phyloP scores from a whole-genome alignment of 805 yeast genomes.

The Candida tibetensis region DNA sequence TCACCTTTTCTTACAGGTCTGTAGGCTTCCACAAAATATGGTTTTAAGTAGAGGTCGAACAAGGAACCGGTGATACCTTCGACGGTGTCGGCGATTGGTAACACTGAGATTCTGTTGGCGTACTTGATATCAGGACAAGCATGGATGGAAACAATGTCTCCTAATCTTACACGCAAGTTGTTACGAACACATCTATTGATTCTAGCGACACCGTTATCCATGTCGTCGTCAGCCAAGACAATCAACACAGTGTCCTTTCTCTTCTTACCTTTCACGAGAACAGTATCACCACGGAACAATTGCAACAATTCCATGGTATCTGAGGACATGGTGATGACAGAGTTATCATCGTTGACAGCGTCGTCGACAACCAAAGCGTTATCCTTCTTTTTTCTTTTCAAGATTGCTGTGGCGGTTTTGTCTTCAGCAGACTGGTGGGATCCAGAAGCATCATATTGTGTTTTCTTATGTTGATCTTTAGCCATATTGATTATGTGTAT shows the following conservation, averaged over 20 bases:
- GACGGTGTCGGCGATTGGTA: conserved; percentile 97
- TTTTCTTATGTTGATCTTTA: conserved; percentile 27
- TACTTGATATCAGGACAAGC: conserved; percentile 98
- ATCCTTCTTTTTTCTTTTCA: conserved; percentile 96
- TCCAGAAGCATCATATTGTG: conserved; percentile 59
- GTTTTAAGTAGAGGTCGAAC: conserved; percentile 94
- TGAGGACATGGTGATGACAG: conserved; percentile 92
- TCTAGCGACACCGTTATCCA: conserved; percentile 93
- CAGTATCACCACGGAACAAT: conserved; percentile 97
- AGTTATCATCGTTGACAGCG: conserved; percentile 95
- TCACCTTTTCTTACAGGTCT: conserved; percentile 98
- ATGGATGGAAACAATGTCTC: conserved; percentile 86
- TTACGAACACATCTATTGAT: conserved; percentile 94
- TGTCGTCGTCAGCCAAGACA: conserved; percentile 93
- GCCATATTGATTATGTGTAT: conserved; percentile 10
- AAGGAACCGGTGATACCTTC: conserved; percentile 97
- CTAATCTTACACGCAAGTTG: conserved; percentile 89
- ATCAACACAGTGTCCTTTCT: conserved; percentile 96
- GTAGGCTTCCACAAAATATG: conserved; percentile 97
- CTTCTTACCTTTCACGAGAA: conserved; percentile 95
- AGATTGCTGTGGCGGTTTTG: conserved; percentile 93
- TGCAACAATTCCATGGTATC: conserved; percentile 93
- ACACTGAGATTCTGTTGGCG: conserved; percentile 88
- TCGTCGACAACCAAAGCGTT: conserved; percentile 94
- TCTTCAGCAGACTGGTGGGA: conserved; percentile 53